These are phyloP conservation scores for Vitellaria paradoxa DNA, from an alignment of 179 eudicot species.

Conservation along the genomic window DNA sequence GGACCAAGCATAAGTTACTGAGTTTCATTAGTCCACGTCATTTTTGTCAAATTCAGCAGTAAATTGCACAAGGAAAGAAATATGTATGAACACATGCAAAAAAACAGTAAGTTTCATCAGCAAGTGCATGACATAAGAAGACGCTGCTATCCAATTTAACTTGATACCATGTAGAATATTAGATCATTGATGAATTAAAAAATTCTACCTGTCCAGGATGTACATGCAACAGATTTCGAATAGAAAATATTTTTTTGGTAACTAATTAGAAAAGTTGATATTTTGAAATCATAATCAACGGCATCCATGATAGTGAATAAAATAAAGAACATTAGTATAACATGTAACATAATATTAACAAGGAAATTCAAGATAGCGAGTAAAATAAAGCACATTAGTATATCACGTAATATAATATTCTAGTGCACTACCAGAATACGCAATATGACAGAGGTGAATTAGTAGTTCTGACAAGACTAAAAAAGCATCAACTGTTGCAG, in stretches of 20 bases:
- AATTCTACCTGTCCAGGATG: neutral
- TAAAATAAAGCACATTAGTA: too few relatives aligned
- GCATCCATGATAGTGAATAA: neutral
- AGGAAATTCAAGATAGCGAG: too few relatives aligned
- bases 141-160: neutral
- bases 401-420: neutral
- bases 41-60: neutral
- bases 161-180: neutral
- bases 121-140: slow-evolving; percentile 9
- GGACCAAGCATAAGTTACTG: slow-evolving; percentile 3
- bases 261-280: neutral
- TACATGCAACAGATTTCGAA: neutral
- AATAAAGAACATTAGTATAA: neutral
- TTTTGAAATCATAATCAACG: slow-evolving; percentile 4
- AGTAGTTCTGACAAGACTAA: neutral
- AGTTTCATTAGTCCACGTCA: neutral
- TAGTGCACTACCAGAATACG: neutral
- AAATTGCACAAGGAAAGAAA: neutral
- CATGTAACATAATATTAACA: too few relatives aligned
- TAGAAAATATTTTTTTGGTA: too few relatives aligned
- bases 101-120: neutral
- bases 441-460: neutral
- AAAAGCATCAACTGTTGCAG: neutral
- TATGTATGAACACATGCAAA: neutral
- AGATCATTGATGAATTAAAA: neutral